These are phyloP conservation scores for Epithele typhae DNA, from an alignment of 768 basidiomycete genomes.

Conservation along the genomic window DNA sequence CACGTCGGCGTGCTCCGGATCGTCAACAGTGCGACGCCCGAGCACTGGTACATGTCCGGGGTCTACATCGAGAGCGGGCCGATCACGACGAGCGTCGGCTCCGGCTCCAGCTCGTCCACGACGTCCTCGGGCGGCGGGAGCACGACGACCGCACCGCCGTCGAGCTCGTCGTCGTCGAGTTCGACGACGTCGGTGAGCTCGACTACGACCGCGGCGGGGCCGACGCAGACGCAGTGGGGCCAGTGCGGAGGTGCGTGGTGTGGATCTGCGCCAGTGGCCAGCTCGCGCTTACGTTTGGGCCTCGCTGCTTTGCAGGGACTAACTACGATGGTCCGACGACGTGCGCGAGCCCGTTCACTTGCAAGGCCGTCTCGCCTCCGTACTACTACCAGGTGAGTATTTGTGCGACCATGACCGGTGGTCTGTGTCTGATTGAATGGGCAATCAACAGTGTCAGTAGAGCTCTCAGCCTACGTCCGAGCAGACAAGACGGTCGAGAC, in stretches of 20 bases:
- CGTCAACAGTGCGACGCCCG: conserved; percentile 39
- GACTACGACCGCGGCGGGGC: conserved; percentile 34
- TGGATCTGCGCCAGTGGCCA: no score
- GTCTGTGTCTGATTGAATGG: background rate
- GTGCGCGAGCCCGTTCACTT: conserved; percentile 40
- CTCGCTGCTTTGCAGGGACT: conserved; percentile 32
- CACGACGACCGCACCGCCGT: conserved; percentile 21
- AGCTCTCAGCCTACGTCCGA: no score
- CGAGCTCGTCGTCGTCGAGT: conserved; percentile 16
- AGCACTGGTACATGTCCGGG: conserved; percentile 57
- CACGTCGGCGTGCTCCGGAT: conserved; percentile 60
- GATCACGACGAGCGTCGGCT: conserved; percentile 50
- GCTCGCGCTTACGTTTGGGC: no score
- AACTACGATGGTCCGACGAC: conserved; percentile 44
- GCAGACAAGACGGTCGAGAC: no score
- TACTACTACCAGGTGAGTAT: conserved; percentile 48
- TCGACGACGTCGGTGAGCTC: conserved; percentile 22
- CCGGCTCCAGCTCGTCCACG: conserved; percentile 20
- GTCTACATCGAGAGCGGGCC: conserved; percentile 58
- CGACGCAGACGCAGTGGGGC: conserved; percentile 41
- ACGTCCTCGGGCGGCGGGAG: conserved; percentile 9
- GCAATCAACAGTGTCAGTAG: background rate
- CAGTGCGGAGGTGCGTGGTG: conserved; percentile 46
- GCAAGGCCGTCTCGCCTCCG: conserved; percentile 41
- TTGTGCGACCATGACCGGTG: no score